Conservation (phyloP, 306 rosid species). For the Quercus cerris region DNA sequence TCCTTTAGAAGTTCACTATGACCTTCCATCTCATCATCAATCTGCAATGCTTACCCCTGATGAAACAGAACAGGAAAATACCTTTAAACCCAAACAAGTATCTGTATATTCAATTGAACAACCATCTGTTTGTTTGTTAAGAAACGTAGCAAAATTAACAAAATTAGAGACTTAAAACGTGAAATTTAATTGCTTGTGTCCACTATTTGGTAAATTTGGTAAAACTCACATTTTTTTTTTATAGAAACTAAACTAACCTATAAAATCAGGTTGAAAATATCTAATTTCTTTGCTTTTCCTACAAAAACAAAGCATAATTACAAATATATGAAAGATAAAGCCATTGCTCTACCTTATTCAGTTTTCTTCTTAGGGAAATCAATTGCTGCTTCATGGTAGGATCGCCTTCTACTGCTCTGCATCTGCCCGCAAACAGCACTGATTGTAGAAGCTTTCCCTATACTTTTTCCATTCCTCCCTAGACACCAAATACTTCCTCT, state of each 20-base stretch:
- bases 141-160: background rate
- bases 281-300: slow-evolving; percentile 7
- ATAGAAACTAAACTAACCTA: background rate
- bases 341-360: slow-evolving; percentile 63
- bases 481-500: slow-evolving; percentile 76
- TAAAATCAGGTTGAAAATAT: background rate
- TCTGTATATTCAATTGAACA: slow-evolving; percentile 17
- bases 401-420: slow-evolving; percentile 39
- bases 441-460: slow-evolving; percentile 62
- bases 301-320: background rate
- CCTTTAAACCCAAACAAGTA: slow-evolving; percentile 43
- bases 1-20: slow-evolving; percentile 79
- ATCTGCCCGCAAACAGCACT: slow-evolving; percentile 63
- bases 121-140: background rate
- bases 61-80: slow-evolving; percentile 39
- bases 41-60: slow-evolving; percentile 75
- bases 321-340: background rate
- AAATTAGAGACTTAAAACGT: background rate
- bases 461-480: slow-evolving; percentile 92
- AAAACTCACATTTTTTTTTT: background rate
- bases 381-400: slow-evolving; percentile 50
- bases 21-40: slow-evolving; percentile 93
- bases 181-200: background rate
- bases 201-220: background rate
- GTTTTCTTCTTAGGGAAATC: slow-evolving; percentile 54